Evolutionary conservation across 768 basidiomycete species (phyloP), one percentile per base, ranked within the genome.

Genomic region (Leccinum longicurvipes): DNA sequence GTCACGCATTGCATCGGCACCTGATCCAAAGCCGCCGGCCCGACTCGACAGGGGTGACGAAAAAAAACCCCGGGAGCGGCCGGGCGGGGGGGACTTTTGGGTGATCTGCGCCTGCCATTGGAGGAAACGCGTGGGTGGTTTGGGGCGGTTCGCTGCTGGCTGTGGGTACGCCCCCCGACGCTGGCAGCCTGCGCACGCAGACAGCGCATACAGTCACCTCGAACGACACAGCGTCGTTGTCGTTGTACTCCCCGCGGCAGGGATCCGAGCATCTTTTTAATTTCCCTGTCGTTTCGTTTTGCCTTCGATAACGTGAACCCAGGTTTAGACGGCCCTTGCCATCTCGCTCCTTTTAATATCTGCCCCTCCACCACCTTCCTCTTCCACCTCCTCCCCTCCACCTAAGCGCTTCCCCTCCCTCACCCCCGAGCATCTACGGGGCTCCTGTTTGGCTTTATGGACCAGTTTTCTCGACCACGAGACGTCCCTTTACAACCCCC

Each of bases 11-110:
- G 54, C 59, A 50, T 69, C 71, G 71, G 69, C 60, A 64, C 23
- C 65, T 60, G 60, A 69, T 51, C 53, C 45, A 61, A 63, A 72
- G 72, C 70, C 70, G 72, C 66, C 70, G 72, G 70, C 66, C 66
- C 72, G 61, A 67, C 54, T 39, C 39, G 54, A 64, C 53, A 60
- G 61, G 56, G 46, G 55, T 34, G 32, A 45, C 41, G 15, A 56
- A 54, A 60, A 61, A 63, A 57, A 36, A 45, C 25, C 61, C 31
- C 67, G 67, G 65, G 47, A 32, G 56, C 60, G 61, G 69, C 71
- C 62, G 69, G 63, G 49, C 28, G 24, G 58, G 58, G 39, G 54
- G 53, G 3, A 29, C 46, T 9, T 28, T n/a, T 19, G 28, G 32
- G 47, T 53, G 66, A 72, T 70, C 70, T 63, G 52, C 67, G 63